Evolutionary conservation across 176 grass and related monocot species (phyloP), one percentile per base, ranked within the genome.

Genomic region (Lolium perenne): DNA sequence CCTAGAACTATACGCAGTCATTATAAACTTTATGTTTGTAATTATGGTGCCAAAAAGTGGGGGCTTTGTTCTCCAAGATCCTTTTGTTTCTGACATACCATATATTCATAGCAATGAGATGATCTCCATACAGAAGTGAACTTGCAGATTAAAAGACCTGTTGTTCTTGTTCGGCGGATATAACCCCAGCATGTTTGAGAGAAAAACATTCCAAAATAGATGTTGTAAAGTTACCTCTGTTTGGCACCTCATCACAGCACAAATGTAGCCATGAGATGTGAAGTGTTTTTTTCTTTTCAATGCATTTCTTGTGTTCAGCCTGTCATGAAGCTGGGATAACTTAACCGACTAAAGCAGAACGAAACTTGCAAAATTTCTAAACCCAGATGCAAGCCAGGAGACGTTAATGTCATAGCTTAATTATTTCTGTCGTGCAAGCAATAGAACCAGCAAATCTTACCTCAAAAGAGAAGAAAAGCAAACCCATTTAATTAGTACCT

Each of bases 381-480:
- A 55, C 49, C 23, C 50, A 55, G 38, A 51, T 75, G 22, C 45
- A 74, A 50, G 46, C 47, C 45, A 74, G 48, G 21, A 74, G 12
- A 53, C 3, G 51, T 32, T 53, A 32, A 75, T 75, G 47, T 7
- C 5, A 53, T 10, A 32, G 51, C 51, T 77, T 77, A 38, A 49
- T 23, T 74, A 11, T 12, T 77, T 55, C 75, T 38, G 17, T 55
- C 20, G 48, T 51, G 29, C 13, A 53, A 54, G 1, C 7, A 76
- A 13, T 13, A 48, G 23, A 77, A 82, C 14, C 26, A 78, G 35
- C 5, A 13, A 38, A 45, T 20, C 18, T 71, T 45, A n/a, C 40
- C 38, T n/a, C 69, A 46, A 71, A 71, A 71, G 40, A 13, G n/a
- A 71, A 71, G 40, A 46, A 71, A 46, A 71, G 67, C 69, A 46